A percentile compares a stretch with the other conserved stretches of the same genome.
Conservation (phyloP, 2,329 filamentous ascomycete species). For the Myriosclerotinia curreyana region DNA sequence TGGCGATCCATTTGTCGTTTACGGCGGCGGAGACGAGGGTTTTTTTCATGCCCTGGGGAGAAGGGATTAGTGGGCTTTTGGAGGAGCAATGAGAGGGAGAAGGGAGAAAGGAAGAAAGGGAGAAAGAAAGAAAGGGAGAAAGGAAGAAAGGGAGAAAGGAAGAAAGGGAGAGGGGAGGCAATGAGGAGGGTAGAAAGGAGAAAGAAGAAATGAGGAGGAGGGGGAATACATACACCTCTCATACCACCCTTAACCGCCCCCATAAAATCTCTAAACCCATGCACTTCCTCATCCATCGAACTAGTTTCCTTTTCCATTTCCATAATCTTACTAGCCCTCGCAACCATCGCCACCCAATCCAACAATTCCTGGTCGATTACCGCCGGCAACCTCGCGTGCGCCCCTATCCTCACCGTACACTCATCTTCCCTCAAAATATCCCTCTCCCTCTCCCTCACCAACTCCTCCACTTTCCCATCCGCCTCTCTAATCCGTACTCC, state of each 20-base stretch:
- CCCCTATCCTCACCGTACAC: slow-evolving; percentile 46
- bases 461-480: slow-evolving; percentile 45
- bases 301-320: slow-evolving; percentile 48
- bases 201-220: neutral
- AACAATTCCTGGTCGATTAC: slow-evolving; percentile 51
- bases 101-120: too few species aligned
- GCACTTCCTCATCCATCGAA: slow-evolving; percentile 35
- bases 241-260: slow-evolving; percentile 45
- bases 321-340: slow-evolving; percentile 57
- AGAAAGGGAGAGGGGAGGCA: neutral
- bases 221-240: slow-evolving; percentile 35
- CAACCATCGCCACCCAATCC: slow-evolving; percentile 52
- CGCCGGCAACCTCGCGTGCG: slow-evolving; percentile 49
- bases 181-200: neutral
- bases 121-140: neutral
- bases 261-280: slow-evolving; percentile 32
- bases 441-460: slow-evolving; percentile 39
- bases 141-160: too few species aligned
- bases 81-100: too few species aligned
- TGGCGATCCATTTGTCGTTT: slow-evolving; percentile 55
- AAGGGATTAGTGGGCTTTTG: neutral
- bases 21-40: slow-evolving; percentile 46
- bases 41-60: slow-evolving; percentile 33
- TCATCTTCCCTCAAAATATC: slow-evolving; percentile 45
- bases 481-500: slow-evolving; percentile 41